Evolutionary conservation across 352 stramenopile genomes (phyloP), one percentile per base, ranked within the genome.

Genomic region (Phytophthora melonis): DNA sequence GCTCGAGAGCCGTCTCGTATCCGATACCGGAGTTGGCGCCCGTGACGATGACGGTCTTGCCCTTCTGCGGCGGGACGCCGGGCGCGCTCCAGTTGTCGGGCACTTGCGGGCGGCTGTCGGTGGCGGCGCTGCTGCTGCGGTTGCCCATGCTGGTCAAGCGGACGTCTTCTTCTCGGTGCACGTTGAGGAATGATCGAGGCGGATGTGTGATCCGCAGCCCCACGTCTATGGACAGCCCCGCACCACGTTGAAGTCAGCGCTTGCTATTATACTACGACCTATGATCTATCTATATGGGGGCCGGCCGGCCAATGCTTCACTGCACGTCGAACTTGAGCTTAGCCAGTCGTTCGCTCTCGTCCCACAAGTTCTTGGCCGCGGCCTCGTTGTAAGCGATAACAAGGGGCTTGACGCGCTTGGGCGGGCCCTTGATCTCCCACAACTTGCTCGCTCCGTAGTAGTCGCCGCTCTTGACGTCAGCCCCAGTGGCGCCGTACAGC

Each of bases 381-480:
- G 32, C 19, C 25, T 69, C 47, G 21, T 72, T 52, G 14, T 73
- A 23, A 41, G 67, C 72, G 23, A 52, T 66, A 14, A 3, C 21
- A 3, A 64, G 66, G 0, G 72, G 14, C 21, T 79, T 5, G 19
- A 77, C 75, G 3, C 72, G 74, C 25, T 72, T 68, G 0, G 82
- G 81, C n/a, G 74, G 50, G 1, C 85, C 85, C 55, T 70, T 71
- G 3, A 80, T 52, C 30, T 60, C 53, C 21, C 59, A 78, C 68
- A 23, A 79, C 14, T 83, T 81, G n/a, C 76, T 61, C 10, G 83
- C 80, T 2, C 84, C 84, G 23, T 81, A 87, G 63, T 72, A 91
- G 19, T 91, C 75, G 7, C 60, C 58, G 18, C 71, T 68, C 50
- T 77, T 10, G 10, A 89, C 81, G n/a, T 59, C 58, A 5, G 53